Percentiles rank a stretch among this genome's conserved stretches.
Conservation (phyloP, 139 green algal species). For the Volvox africanus region DNA sequence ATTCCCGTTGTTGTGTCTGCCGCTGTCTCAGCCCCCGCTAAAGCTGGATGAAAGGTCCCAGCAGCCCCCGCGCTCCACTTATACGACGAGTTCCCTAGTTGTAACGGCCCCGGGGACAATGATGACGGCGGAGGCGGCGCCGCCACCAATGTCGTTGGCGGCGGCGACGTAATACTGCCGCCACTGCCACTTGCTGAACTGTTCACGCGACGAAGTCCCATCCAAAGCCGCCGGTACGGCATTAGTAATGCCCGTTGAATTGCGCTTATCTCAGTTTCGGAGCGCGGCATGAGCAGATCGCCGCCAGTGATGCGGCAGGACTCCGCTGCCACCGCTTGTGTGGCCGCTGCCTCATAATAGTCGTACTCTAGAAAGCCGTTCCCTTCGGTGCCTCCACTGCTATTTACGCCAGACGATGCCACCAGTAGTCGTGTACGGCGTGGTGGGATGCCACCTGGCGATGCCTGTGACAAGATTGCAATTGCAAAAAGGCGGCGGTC, state of each 20-base stretch:
- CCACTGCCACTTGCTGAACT: no score
- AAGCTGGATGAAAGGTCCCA: neutral
- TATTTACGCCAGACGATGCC: neutral
- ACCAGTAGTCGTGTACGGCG: neutral
- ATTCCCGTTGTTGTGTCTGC: neutral
- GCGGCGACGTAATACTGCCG: no score
- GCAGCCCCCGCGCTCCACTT: neutral
- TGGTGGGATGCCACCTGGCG: neutral
- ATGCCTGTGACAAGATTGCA: neutral
- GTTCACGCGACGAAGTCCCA: slow-evolving; percentile 1
- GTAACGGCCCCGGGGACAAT: neutral
- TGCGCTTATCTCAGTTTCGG: neutral
- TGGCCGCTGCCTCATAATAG: neutral
- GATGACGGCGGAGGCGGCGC: neutral
- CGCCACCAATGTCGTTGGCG: neutral
- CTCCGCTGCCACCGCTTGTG: neutral
- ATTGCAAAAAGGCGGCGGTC: no score
- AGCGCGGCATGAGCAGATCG: neutral
- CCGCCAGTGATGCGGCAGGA: neutral
- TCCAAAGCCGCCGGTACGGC: slow-evolving; percentile 30
- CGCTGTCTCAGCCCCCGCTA: no score
- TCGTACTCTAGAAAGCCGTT: slow-evolving; percentile 2
- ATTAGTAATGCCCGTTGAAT: neutral
- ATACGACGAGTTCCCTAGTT: neutral
- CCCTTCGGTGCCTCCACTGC: neutral